These are phyloP conservation scores for Purshia tridentata DNA, from an alignment of 306 rosid species.

Conservation along the genomic window DNA sequence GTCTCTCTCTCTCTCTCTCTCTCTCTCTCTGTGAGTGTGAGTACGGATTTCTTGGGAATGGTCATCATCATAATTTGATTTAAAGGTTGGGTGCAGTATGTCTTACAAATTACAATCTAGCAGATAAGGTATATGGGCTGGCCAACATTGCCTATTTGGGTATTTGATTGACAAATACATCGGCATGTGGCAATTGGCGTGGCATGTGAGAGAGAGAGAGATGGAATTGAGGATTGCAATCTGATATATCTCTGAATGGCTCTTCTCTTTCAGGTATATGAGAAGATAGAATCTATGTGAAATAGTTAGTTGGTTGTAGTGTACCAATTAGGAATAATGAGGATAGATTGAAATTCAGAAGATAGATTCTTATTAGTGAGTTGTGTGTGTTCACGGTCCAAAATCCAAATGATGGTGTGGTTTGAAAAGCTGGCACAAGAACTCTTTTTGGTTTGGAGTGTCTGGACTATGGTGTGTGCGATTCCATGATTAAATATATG, in stretches of 20 bases:
- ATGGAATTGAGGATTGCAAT: too few species aligned
- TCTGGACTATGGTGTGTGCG: slow-evolving; percentile 20
- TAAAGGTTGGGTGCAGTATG: too few species aligned
- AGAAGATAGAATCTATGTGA: background rate
- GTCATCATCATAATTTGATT: background rate
- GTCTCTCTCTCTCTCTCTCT: too few species aligned
- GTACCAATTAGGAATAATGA: too few species aligned
- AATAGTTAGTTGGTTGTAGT: too few species aligned
- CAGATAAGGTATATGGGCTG: background rate
- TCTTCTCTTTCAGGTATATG: too few species aligned
- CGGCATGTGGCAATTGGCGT: too few species aligned
- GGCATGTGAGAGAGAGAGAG: background rate
- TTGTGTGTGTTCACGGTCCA: slow-evolving; percentile 17
- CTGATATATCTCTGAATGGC: too few species aligned
- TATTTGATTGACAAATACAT: too few species aligned
- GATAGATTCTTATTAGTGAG: background rate
- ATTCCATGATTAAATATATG: slow-evolving; percentile 7
- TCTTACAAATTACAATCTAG: background rate
- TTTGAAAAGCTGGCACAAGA: slow-evolving; percentile 24
- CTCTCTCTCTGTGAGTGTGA: background rate
- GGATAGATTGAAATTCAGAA: background rate
- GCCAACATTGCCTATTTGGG: too few species aligned
- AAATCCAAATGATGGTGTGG: background rate
- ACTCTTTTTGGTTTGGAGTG: background rate
- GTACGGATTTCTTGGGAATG: slow-evolving; percentile 29